These are phyloP conservation scores for Hymenotorrendiella dingleyae DNA, from an alignment of 2,329 filamentous ascomycete genomes.

Conservation along the genomic window DNA sequence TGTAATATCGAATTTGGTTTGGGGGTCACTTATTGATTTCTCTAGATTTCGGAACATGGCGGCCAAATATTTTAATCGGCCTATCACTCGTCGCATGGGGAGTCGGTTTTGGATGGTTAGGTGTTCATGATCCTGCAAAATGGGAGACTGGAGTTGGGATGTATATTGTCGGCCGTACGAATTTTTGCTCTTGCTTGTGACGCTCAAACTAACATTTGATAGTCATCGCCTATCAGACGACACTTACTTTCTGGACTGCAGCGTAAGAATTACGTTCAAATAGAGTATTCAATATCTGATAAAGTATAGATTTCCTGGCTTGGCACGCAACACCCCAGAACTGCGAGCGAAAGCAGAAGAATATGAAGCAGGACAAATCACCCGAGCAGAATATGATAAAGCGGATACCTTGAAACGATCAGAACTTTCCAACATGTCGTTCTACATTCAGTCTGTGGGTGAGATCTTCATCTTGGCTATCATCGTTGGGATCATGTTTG, in stretches of 20 bases:
- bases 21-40: slow-evolving; percentile 31
- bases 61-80: slow-evolving; percentile 56
- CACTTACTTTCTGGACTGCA: slow-evolving; percentile 63
- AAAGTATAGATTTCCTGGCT: slow-evolving; percentile 40
- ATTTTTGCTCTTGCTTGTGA: too few species aligned
- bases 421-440: slow-evolving; percentile 56
- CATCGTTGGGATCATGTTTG: slow-evolving; percentile 60
- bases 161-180: slow-evolving; percentile 52
- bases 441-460: slow-evolving; percentile 56
- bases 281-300: background rate
- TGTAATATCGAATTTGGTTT: background rate
- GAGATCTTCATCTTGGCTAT: slow-evolving; percentile 59
- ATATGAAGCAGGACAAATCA: slow-evolving; percentile 46
- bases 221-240: slow-evolving; percentile 57
- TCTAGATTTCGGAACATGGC: slow-evolving; percentile 60
- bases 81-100: slow-evolving; percentile 56
- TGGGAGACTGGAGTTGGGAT: slow-evolving; percentile 57
- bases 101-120: slow-evolving; percentile 62
- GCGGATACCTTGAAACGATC: slow-evolving; percentile 58
- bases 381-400: slow-evolving; percentile 53
- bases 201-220: slow-evolving; percentile 1
- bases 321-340: slow-evolving; percentile 47
- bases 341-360: slow-evolving; percentile 44
- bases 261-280: slow-evolving; percentile 30
- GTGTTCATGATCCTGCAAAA: slow-evolving; percentile 52